A percentile compares a stretch with the other conserved stretches of the same genome.
Evolutionary conservation across 2,329 filamentous ascomycete genomes (phyloP).

Genomic region (Trichoderma brevicompactum): DNA sequence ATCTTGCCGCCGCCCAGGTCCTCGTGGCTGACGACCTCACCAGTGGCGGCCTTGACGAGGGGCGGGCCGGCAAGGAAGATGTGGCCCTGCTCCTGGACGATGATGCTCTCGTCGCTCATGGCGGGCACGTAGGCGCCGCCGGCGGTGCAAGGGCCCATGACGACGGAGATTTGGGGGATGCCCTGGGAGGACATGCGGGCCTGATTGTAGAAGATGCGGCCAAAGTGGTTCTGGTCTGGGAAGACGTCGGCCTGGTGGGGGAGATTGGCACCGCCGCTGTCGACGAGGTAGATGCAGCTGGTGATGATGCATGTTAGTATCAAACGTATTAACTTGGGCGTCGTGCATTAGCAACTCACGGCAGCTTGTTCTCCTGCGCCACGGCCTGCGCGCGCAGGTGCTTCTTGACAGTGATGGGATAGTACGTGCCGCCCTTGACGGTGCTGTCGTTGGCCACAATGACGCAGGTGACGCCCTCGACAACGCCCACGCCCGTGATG

Average conservation of each 20-base stretch:
- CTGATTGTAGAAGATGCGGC: constrained; percentile 98
- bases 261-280: constrained; percentile 93
- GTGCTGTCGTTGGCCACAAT: constrained; percentile 96
- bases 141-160: constrained; percentile 97
- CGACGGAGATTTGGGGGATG: constrained; percentile 91
- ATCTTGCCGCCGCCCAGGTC: constrained; percentile 88
- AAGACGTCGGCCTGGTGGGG: constrained; percentile 96
- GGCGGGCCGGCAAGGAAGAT: constrained; percentile 96
- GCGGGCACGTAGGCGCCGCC: constrained; percentile 94
- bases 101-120: constrained; percentile 98
- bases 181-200: constrained; percentile 87
- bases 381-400: constrained; percentile 91
- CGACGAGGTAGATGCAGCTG: constrained; percentile 91
- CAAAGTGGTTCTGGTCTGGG: constrained; percentile 92
- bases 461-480: constrained; percentile 89
- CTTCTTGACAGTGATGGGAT: constrained; percentile 97
- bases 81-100: constrained; percentile 92
- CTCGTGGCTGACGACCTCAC: constrained; percentile 87
- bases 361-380: constrained; percentile 80
- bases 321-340: not conserved
- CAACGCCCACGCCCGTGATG: constrained; percentile 87
- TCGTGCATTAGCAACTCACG: constrained; percentile 50
- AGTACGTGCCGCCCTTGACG: constrained; percentile 97
- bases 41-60: constrained; percentile 93
- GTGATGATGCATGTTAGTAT: not conserved